These are phyloP conservation scores for Pseudocercospora macadamiae DNA, from an alignment of 2,329 filamentous ascomycete species.

Conservation along the genomic window DNA sequence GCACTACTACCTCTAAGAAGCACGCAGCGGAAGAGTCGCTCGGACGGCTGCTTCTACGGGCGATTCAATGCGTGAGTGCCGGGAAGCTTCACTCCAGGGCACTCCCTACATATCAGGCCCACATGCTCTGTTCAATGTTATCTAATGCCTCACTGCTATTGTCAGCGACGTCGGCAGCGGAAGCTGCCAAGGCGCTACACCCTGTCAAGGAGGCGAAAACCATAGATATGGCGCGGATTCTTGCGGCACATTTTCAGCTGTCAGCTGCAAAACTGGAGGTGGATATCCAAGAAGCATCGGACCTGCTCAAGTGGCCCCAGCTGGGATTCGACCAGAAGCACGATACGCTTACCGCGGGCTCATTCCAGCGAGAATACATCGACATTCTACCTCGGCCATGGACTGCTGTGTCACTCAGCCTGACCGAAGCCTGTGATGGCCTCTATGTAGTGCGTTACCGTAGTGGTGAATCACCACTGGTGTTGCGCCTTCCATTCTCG, in stretches of 20 bases:
- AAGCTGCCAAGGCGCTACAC: slow-evolving; percentile 49
- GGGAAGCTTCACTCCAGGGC: neutral
- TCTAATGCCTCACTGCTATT: slow-evolving; percentile 68
- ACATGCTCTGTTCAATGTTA: slow-evolving; percentile 62
- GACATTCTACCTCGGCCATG: slow-evolving; percentile 82
- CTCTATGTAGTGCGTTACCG: slow-evolving; percentile 87
- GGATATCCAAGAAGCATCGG: slow-evolving; percentile 41
- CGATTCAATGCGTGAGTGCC: slow-evolving; percentile 23
- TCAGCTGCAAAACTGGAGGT: slow-evolving; percentile 56
- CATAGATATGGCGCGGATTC: slow-evolving; percentile 70
- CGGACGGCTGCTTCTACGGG: slow-evolving; percentile 19
- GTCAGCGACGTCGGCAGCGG: slow-evolving; percentile 59
- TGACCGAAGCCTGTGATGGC: slow-evolving; percentile 81
- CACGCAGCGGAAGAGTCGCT: slow-evolving; percentile 11
- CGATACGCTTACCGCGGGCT: slow-evolving; percentile 34
- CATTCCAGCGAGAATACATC: slow-evolving; percentile 78
- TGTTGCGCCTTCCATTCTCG: slow-evolving; percentile 82
- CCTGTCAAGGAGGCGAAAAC: slow-evolving; percentile 49
- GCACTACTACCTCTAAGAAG: slow-evolving; percentile 14
- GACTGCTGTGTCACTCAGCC: slow-evolving; percentile 81
- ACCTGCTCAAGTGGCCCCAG: slow-evolving; percentile 45
- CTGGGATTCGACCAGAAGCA: slow-evolving; percentile 23
- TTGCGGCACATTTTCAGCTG: slow-evolving; percentile 70
- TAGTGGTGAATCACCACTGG: slow-evolving; percentile 74
- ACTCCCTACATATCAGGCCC: slow-evolving; percentile 22